Evolutionary conservation across 805 yeast genomes (phyloP), one percentile per base, ranked within the genome.

Genomic region (Zygosaccharomyces bailii): DNA sequence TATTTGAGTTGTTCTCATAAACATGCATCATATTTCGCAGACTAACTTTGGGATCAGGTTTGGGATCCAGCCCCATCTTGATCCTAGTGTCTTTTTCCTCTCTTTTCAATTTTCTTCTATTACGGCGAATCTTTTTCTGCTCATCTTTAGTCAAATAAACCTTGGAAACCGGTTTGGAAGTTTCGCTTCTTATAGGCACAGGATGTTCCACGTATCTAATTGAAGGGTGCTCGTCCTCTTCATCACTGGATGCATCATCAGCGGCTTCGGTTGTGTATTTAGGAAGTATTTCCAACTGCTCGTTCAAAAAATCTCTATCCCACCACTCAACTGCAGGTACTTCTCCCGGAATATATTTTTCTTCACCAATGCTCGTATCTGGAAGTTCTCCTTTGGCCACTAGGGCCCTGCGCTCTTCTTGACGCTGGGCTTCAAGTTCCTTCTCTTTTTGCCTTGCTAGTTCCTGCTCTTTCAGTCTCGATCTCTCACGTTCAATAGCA

Each of bases 321-420:
- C 97, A 91, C 96, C 96, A 88, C 62, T 89, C 96, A 1, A 81
- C 64, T 2, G 45, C 49, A 0, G 96, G 95, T 1, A 90, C 89
- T 14, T 48, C 57, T 0, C 57, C 45, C 0, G 68, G 67, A 42
- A 67, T 62, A 55, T 73, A 84, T 6, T 67, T 59, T 14, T 78
- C 75, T 56, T 87, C 96, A 3, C 82, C 83, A 0, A 73, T 46
- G 1, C 57, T 54, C 13, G 67, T 60, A 50, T 84, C 80, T 0
- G 90, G 79, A 5, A 59, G 48, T 33, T 58, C 60, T n/a, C 65
- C 66, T 5, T 75, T 55, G 0, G 79, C 79, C 29, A 71, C 65
- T 6, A 62, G 57, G 10, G 17, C 21, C 32, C 29, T 29, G 9
- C 36, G 32, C 27, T 48, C 20, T 16, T 36, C 42, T 33, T 33